These are phyloP conservation scores for Chamaecrista fasciculata DNA, from an alignment of 306 rosid genomes.

Conservation along the genomic window DNA sequence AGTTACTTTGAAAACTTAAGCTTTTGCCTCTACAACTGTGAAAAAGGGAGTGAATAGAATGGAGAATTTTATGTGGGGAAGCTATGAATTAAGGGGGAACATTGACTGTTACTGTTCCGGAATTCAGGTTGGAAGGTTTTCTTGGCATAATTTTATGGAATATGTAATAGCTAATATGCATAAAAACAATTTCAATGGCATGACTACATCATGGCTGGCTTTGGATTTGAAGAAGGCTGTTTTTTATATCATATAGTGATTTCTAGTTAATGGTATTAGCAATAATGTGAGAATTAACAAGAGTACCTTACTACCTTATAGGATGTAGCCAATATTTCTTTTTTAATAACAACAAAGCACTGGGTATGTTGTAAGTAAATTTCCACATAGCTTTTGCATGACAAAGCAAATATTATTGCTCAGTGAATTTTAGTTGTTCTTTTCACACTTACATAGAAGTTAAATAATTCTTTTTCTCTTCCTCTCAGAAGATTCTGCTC, in stretches of 20 bases:
- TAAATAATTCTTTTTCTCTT: not conserved
- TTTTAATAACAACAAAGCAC: not conserved
- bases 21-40: not conserved
- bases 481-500: constrained; percentile 6
- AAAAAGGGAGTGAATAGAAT: not conserved
- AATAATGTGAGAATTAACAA: not conserved
- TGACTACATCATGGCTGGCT: not conserved
- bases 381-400: not conserved
- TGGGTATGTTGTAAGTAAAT: not conserved
- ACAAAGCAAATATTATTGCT: not conserved
- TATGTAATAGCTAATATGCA: not conserved
- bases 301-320: not conserved
- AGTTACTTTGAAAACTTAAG: not conserved
- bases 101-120: not conserved
- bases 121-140: not conserved
- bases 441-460: not conserved
- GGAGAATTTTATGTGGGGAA: not conserved
- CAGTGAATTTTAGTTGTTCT: not conserved
- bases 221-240: not conserved
- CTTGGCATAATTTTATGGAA: not conserved
- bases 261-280: not conserved
- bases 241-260: not conserved
- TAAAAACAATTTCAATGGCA: not conserved
- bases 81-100: not conserved
- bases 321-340: constrained; percentile 10